Evolutionary conservation across 768 basidiomycete species (phyloP), one percentile per base, ranked within the genome.

Genomic region (Calocera viscosa): DNA sequence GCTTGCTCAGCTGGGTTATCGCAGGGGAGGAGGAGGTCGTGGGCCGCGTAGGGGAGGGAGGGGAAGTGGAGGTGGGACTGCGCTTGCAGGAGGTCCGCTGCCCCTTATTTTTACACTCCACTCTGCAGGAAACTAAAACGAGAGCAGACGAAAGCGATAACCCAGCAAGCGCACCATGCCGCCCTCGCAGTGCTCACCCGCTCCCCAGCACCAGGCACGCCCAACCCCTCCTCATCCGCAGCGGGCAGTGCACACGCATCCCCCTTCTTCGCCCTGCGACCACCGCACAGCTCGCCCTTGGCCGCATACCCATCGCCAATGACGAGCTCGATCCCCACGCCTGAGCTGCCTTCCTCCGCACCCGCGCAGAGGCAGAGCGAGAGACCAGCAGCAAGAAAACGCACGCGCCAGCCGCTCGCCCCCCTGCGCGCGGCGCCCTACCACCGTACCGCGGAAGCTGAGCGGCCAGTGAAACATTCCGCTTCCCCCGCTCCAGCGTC

Each of bases 121-220:
- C 43, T 24, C 5, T 19, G 24, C 43, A 7, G 3, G 35, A 14
- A 14, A 19, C 7, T 47, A 7, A 5, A 47, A 7, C 19, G 19
- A 24, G 7, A 60, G 30, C 30, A 60, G 53, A 60, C 53, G 14
- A 60, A 60, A 60, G 53, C 53, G 26, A 60, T 60, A 11, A 28
- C 53, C 53, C 53, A 60, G 22, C 53, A 60, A 32, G 53, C 53
- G 30, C 53, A 60, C 30, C 53, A 60, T 30, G 53, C 53, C 30
- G 53, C 53, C 26, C 53, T 60, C 11, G 53, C 53, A 2, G 53
- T 60, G 10, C 53, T 60, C 53, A 60, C 53, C 14, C 53, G 53
- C 30, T 60, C 53, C 30, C 53, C 53, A 14, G 53, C 53, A 2
- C 53, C 53, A 10, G 53, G 53, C 24, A 60, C 53, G 5, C 53